Conservation (phyloP, 208 protist genomes). For the Acanthamoeba sp. region DNA sequence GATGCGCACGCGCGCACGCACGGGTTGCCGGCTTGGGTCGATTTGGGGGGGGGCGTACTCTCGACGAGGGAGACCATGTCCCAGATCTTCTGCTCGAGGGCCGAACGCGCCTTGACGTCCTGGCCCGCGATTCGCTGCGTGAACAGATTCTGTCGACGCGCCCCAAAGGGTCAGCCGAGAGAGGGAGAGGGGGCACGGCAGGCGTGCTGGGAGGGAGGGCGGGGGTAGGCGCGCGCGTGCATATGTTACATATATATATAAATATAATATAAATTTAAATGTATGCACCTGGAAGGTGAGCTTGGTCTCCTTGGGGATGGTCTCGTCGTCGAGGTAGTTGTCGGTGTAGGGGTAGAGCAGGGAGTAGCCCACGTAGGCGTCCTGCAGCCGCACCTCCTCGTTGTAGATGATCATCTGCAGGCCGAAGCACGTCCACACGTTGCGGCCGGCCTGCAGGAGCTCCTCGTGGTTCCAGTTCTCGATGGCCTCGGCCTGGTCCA, state of each 20-base stretch:
- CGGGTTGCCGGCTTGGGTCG: too few species aligned
- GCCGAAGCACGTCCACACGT: constrained; percentile 70
- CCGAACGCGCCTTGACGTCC: constrained; percentile 33
- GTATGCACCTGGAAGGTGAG: constrained; percentile 31
- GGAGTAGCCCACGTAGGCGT: constrained; percentile 61
- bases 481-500: constrained; percentile 47
- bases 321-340: constrained; percentile 70
- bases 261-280: too few species aligned
- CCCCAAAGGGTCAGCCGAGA: neutral
- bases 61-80: constrained; percentile 63
- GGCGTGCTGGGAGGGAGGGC: neutral
- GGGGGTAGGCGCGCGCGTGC: neutral
- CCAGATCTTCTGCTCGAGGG: constrained; percentile 58
- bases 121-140: constrained; percentile 24
- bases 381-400: constrained; percentile 31
- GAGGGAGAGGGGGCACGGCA: neutral
- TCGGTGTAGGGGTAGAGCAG: constrained; percentile 69
- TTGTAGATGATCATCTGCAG: constrained; percentile 71
- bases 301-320: constrained; percentile 66
- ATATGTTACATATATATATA: too few species aligned
- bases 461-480: constrained; percentile 73
- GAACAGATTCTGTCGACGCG: constrained; percentile 10
- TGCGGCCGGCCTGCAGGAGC: constrained; percentile 59
- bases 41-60: constrained; percentile 12
- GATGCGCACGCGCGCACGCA: neutral